Conservation (phyloP, 2,329 filamentous ascomycete species). For the Didymella glomerata region DNA sequence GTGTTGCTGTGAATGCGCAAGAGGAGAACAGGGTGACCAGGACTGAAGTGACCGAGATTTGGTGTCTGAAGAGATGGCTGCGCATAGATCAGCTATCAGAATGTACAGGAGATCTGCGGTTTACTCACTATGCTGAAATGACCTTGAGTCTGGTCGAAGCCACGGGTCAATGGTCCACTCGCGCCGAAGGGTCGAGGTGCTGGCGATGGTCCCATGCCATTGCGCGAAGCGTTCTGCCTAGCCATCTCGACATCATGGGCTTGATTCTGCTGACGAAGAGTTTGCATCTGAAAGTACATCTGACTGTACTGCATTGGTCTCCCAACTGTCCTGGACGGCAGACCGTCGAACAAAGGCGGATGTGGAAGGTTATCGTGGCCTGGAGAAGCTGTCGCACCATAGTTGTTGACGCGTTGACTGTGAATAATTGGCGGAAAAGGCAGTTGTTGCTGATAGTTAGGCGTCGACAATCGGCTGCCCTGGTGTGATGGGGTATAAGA, state of each 20-base stretch:
- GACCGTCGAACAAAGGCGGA: not conserved
- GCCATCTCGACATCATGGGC: not conserved
- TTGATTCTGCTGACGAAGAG: not conserved
- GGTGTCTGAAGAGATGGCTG: slow-evolving; percentile 8
- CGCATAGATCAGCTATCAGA: not conserved
- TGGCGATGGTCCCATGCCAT: not conserved
- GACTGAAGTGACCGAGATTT: not conserved
- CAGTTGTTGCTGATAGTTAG: not conserved
- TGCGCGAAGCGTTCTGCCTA: not conserved
- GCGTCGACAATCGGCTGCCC: no score
- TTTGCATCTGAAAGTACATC: slow-evolving; percentile 1
- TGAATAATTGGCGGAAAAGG: not conserved
- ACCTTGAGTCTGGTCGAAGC: not conserved
- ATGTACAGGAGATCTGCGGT: no score
- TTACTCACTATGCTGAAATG: not conserved
- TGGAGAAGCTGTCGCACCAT: not conserved
- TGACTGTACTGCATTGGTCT: not conserved
- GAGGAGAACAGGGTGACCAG: slow-evolving; percentile 5
- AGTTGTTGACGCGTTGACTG: not conserved
- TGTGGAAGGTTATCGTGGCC: not conserved
- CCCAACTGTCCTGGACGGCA: not conserved
- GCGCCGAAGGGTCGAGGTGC: not conserved
- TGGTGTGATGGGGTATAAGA: not conserved
- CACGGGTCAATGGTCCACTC: slow-evolving; percentile 1
- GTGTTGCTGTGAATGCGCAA: slow-evolving; percentile 27